Base-by-base conservation (phyloP, 192 early-diverging fungal genomes). In the Coemansia sp. region DNA sequence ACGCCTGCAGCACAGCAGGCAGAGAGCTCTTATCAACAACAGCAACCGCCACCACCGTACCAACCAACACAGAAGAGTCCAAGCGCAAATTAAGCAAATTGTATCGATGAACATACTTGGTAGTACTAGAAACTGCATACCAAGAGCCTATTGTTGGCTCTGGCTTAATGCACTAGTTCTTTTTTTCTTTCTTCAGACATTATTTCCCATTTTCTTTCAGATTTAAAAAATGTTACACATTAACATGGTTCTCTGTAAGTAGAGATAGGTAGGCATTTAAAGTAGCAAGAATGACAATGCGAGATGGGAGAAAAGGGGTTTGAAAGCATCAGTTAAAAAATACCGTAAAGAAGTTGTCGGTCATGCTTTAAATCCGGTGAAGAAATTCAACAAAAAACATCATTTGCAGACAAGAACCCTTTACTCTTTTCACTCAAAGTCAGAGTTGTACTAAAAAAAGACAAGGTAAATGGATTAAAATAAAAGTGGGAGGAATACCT, bases 371-470 rank as follows among this genome's bases (percentile, higher is more conserved):
- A 60, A 54, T 81, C 78, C 69, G 78, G 69, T 81, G 78, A 81
- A 81, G 78, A 81, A 74, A 81, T 81, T 81, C 78, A 17, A 63
- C 72, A 64, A 55, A 63, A 75, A 66, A 55, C 78, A 81, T 81
- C 78, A 81, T 75, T 59, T 71, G 73, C 64, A 68, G 10, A 11
- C 20, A 57, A 30, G 6, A 8, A 23, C 32, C 42, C 27, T 36
- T 36, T 11, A 36, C 5, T 46, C 39, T 36, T 36, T 10, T 36
- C 10, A 10, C 33, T 36, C 33, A 27, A 27, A 5, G 42, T 19
- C 14, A 59, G n/a, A n/a, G n/a, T n/a, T 31, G 20, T 32, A 6
- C 56, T 23, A 10, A n/a, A 33, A 21, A 50, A 51, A 57, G 58
- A 0, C 32, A 0, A 46, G 14, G 33, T n/a, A 23, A 59, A 62